These are phyloP conservation scores for Telopea speciosissima DNA, from an alignment of 177 flowering plant species.

Conservation along the genomic window DNA sequence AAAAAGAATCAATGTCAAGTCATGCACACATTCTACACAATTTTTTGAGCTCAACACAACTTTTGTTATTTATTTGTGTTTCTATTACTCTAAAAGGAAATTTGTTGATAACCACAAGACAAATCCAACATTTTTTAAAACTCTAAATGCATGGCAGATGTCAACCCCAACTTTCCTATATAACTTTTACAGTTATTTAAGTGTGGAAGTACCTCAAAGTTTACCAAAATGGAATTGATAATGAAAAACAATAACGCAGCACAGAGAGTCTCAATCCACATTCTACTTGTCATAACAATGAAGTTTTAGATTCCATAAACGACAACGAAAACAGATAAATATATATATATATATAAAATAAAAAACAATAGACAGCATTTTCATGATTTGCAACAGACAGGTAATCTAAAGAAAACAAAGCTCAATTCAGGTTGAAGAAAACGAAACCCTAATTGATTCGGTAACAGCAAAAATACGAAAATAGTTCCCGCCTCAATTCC, in stretches of 20 bases:
- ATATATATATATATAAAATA: not conserved
- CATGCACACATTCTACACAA: not conserved
- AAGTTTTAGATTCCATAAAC: not conserved
- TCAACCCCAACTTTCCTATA: too few species aligned
- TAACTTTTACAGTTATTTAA: not conserved
- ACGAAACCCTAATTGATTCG: constrained; percentile 4
- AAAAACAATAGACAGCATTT: not conserved
- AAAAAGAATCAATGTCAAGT: not conserved
- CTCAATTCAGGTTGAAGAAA: not conserved
- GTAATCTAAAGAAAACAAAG: not conserved
- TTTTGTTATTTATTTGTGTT: not conserved
- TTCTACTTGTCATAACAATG: not conserved
- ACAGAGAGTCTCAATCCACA: not conserved
- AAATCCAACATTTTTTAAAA: not conserved
- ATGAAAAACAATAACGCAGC: not conserved
- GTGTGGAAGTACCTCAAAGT: too few species aligned
- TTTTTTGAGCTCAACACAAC: not conserved
- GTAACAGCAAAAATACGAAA: not conserved
- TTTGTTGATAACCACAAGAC: not conserved
- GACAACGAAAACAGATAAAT: constrained; percentile 1
- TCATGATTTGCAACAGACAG: not conserved
- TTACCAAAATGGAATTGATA: not conserved
- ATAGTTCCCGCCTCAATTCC: constrained; percentile 14
- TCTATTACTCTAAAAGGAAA: not conserved
- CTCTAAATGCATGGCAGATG: too few species aligned